Conservation (phyloP, 2,329 filamentous ascomycete genomes). For the Arthrinium phaeospermum region DNA sequence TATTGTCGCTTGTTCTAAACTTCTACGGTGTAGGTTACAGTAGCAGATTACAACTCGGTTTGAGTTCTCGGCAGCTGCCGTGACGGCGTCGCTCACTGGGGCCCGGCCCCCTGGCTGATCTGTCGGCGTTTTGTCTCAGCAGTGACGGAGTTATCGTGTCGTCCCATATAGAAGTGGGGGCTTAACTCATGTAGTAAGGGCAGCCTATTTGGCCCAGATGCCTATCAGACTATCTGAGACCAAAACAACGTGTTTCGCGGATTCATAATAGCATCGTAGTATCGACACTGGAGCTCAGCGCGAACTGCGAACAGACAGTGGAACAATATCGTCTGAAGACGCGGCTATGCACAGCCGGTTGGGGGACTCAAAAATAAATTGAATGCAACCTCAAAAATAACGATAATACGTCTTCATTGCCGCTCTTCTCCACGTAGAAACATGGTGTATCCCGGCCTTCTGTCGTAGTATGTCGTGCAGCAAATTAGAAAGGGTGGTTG, state of each 20-base stretch:
- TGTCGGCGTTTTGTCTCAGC: too few relatives aligned
- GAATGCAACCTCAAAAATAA: neutral
- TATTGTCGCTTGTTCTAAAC: neutral
- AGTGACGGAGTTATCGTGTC: too few relatives aligned
- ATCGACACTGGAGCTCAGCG: neutral
- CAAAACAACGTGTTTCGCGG: neutral
- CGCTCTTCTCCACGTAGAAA: too few relatives aligned
- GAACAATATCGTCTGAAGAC: neutral
- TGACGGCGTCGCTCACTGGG: neutral
- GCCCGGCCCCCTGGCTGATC: too few relatives aligned
- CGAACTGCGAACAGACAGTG: neutral
- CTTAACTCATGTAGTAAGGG: too few relatives aligned
- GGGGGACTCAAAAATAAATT: neutral
- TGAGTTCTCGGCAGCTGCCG: too few relatives aligned
- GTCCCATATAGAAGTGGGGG: too few relatives aligned
- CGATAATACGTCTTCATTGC: neutral
- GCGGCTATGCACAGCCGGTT: neutral
- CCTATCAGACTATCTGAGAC: too few relatives aligned
- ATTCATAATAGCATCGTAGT: neutral
- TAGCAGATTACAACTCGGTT: neutral
- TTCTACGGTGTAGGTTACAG: too few relatives aligned
- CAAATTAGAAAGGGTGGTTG: neutral
- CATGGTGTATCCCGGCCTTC: neutral
- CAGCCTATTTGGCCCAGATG: too few relatives aligned
- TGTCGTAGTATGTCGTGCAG: too few relatives aligned